Percentiles rank a stretch among this genome's conserved stretches.
Evolutionary conservation across 2,329 filamentous ascomycete genomes (phyloP).

Genomic region (Microdochium bolleyi): DNA sequence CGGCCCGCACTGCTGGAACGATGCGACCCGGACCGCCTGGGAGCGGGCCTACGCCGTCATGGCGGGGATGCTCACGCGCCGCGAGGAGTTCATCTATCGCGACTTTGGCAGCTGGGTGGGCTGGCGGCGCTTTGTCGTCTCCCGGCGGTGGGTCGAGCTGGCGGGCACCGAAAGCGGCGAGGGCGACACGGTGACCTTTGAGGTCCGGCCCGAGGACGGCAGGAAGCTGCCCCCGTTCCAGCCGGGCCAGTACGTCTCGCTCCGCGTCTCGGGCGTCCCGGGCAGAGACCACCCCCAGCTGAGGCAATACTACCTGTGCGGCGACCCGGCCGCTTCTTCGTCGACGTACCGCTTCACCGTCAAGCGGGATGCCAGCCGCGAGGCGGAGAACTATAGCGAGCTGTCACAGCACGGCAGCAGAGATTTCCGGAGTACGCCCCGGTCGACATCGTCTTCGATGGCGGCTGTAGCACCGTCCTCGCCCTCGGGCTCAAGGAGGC

Average conservation of each 20-base stretch:
- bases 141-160: conserved; percentile 28
- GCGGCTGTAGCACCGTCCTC: not conserved
- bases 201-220: conserved; percentile 45
- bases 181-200: conserved; percentile 57
- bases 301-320: conserved; percentile 68
- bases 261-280: conserved; percentile 51
- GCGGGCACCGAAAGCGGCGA: conserved; percentile 52
- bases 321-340: conserved; percentile 27
- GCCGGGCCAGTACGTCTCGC: conserved; percentile 67
- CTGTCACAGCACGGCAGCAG: not conserved
- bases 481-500: not conserved
- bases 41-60: conserved; percentile 62
- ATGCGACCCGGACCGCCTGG: conserved; percentile 63
- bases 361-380: conserved; percentile 33
- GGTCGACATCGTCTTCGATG: not conserved
- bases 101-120: conserved; percentile 25
- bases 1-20: conserved; percentile 53
- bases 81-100: conserved; percentile 53
- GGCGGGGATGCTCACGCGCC: conserved; percentile 61
- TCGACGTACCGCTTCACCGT: conserved; percentile 61
- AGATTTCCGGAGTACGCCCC: not conserved
- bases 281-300: conserved; percentile 57
- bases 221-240: conserved; percentile 46
- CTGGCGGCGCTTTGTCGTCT: conserved; percentile 38
- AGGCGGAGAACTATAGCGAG: not conserved